Evolutionary conservation across 2,329 filamentous ascomycete species (phyloP).

Genomic region (Pseudonectria foliicola): DNA sequence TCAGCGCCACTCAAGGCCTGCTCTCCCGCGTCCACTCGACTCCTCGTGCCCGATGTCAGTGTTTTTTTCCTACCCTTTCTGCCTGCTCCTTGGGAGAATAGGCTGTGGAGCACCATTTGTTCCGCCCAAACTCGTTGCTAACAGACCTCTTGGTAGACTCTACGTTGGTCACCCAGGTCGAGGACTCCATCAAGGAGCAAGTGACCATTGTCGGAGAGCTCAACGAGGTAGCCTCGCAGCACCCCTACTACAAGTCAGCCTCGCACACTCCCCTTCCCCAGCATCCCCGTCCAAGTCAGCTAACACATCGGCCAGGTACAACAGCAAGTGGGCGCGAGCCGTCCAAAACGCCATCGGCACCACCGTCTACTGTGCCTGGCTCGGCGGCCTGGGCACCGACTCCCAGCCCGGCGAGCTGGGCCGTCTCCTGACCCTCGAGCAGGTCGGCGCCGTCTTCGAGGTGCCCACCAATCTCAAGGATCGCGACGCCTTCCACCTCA

Average conservation of each 20-base stretch:
- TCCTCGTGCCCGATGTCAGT: constrained; percentile 51
- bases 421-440: constrained; percentile 76
- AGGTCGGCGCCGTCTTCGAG: constrained; percentile 71
- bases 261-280: background rate
- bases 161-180: constrained; percentile 61
- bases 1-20: constrained; percentile 71
- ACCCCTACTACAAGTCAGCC: constrained; percentile 89
- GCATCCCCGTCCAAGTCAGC: constrained; percentile 3
- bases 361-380: constrained; percentile 59
- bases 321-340: constrained; percentile 75
- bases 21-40: constrained; percentile 89
- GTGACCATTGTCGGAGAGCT: constrained; percentile 65
- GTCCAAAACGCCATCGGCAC: constrained; percentile 69
- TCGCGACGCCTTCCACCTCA: constrained; percentile 84
- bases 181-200: constrained; percentile 65
- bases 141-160: constrained; percentile 38
- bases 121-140: background rate
- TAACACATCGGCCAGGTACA: constrained; percentile 49
- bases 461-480: constrained; percentile 91
- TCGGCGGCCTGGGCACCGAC: constrained; percentile 61
- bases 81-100: background rate
- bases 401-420: constrained; percentile 47
- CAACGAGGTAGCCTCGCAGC: constrained; percentile 65
- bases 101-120: background rate
- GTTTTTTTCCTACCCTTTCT: background rate